Percentiles rank a stretch among this genome's conserved stretches.
Evolutionary conservation across 2,329 filamentous ascomycete species (phyloP).

Genomic region (Macrophomina tecta): DNA sequence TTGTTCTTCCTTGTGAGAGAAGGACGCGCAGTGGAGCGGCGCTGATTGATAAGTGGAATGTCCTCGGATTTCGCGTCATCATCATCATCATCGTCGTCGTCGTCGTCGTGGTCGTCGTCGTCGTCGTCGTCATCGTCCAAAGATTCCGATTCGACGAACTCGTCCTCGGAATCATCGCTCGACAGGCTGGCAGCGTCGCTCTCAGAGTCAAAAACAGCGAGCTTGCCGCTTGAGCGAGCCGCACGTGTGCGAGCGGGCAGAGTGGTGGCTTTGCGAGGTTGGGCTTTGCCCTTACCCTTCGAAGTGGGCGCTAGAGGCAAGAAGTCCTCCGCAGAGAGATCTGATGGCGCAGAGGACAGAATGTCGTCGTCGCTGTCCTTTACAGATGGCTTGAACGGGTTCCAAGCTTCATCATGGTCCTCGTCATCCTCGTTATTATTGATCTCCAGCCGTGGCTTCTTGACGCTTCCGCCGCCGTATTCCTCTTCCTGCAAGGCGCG

Average conservation of each 20-base stretch:
- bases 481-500: conserved; percentile 63
- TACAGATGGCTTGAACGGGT: conserved; percentile 29
- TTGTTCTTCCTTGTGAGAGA: not conserved
- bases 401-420: conserved; percentile 38
- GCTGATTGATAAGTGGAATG: not conserved
- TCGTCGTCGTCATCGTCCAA: conserved; percentile 14
- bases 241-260: conserved; percentile 4
- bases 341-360: conserved; percentile 13
- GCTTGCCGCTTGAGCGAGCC: conserved; percentile 28
- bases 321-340: conserved; percentile 16
- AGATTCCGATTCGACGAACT: conserved; percentile 24
- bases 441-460: conserved; percentile 43
- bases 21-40: not conserved
- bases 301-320: conserved; percentile 14
- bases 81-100: conserved; percentile 11
- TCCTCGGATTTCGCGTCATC: conserved; percentile 2
- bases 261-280: conserved; percentile 7
- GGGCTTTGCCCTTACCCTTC: conserved; percentile 26
- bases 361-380: conserved; percentile 27
- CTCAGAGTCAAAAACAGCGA: not conserved
- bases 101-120: not conserved
- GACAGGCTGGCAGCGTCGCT: conserved; percentile 25
- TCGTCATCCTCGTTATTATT: conserved; percentile 34
- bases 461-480: conserved; percentile 46
- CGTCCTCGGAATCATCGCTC: not conserved